phyloP scores from a whole-genome alignment of 2,329 filamentous ascomycete species.

The Coniochaeta sp. region DNA sequence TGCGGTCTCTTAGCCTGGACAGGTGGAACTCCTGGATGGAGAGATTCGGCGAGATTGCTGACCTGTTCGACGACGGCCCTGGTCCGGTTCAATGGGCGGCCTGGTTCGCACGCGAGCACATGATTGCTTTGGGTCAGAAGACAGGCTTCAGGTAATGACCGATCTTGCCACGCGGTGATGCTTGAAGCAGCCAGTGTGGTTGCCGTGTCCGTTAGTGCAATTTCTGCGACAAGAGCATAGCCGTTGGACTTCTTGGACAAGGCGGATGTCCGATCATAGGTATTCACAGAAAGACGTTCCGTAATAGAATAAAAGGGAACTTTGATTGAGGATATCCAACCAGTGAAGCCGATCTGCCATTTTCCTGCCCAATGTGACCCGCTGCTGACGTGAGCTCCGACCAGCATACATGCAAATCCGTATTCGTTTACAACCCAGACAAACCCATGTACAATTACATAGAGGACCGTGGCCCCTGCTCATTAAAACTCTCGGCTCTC shows the following conservation, averaged over 20 bases:
- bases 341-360: background rate
- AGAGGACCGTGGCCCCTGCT: background rate
- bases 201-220: no score
- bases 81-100: background rate
- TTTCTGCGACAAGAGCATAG: no score
- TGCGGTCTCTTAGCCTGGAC: background rate
- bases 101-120: background rate
- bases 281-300: no score
- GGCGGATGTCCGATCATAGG: no score
- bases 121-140: background rate
- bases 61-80: background rate
- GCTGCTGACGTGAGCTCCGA: background rate
- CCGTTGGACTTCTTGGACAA: no score
- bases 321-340: background rate
- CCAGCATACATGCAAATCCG: background rate
- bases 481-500: conserved; percentile 67
- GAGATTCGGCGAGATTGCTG: background rate
- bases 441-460: background rate
- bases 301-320: background rate
- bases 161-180: no score
- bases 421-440: no score
- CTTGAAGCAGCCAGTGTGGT: no score
- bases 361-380: background rate
- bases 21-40: background rate
- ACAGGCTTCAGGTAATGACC: background rate